Conservation (phyloP, 495 filamentous ascomycete species). For the Penicillium soppii region DNA sequence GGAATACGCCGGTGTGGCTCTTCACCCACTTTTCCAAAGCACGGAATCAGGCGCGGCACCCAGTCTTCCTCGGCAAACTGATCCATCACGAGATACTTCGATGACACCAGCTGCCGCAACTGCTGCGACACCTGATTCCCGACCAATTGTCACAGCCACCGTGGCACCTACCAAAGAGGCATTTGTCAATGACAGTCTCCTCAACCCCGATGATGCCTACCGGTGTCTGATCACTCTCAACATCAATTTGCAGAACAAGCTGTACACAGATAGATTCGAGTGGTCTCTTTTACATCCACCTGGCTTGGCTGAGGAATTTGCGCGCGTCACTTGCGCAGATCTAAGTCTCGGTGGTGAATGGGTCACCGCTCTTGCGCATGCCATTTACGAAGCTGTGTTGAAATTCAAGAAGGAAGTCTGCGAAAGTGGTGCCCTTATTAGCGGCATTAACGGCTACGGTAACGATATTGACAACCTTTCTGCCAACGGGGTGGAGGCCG, state of each 20-base stretch:
- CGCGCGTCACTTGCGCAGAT: conserved; percentile 87
- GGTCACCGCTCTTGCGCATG: conserved; percentile 90
- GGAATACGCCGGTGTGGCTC: conserved; percentile 91
- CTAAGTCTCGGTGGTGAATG: conserved; percentile 88
- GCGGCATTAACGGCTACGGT: conserved; percentile 66
- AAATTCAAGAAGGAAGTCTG: conserved; percentile 94
- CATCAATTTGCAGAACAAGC: conserved; percentile 86
- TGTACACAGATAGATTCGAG: conserved; percentile 97
- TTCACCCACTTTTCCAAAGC: conserved; percentile 84
- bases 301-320: conserved; percentile 89
- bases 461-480: conserved; percentile 89
- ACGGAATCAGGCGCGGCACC: conserved; percentile 43
- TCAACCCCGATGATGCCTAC: conserved; percentile 88
- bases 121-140: conserved; percentile 49
- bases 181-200: conserved; percentile 51
- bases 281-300: conserved; percentile 94
- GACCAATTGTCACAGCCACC: conserved; percentile 23
- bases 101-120: conserved; percentile 49
- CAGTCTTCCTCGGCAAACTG: conserved; percentile 30
- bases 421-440: conserved; percentile 78
- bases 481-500: conserved; percentile 71
- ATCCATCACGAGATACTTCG: conserved; percentile 49
- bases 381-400: conserved; percentile 93
- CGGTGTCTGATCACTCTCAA: conserved; percentile 87
- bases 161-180: conserved; percentile 44